Conservation (phyloP, 78 protist species). For the Dictyostelium firmibasis region DNA sequence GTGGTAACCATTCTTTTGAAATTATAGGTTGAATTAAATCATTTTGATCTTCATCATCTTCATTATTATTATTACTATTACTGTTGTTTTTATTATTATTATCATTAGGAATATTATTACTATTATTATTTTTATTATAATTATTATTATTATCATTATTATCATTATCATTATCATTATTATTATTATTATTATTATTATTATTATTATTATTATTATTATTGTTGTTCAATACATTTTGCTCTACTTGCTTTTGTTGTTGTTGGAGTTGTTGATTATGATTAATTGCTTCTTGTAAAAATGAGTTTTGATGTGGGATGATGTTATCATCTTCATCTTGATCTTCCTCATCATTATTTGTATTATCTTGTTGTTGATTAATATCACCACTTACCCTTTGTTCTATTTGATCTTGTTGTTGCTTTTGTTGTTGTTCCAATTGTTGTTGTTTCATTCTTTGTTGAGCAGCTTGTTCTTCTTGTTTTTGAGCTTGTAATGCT, state of each 20-base stretch:
- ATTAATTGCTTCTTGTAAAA: background rate
- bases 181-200: no score
- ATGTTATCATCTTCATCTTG: background rate
- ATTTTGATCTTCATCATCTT: background rate
- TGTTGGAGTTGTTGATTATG: background rate
- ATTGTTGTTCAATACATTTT: background rate
- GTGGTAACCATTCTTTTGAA: slow-evolving; percentile 2
- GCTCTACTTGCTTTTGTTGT: background rate
- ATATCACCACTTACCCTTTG: background rate
- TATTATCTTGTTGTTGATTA: background rate
- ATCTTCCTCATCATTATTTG: background rate
- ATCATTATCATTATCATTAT: no score
- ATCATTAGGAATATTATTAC: background rate
- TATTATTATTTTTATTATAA: background rate
- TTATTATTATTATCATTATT: no score
- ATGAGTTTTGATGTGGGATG: background rate
- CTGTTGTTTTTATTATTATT: background rate
- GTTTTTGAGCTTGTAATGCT: background rate
- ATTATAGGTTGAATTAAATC: background rate
- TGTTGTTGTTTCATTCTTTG: background rate
- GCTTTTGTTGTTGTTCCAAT: background rate
- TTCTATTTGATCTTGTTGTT: background rate
- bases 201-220: no score
- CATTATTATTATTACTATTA: background rate
- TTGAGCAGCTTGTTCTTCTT: background rate